Evolutionary conservation across 768 basidiomycete genomes (phyloP).

Genomic region (Baorangia bicolor): DNA sequence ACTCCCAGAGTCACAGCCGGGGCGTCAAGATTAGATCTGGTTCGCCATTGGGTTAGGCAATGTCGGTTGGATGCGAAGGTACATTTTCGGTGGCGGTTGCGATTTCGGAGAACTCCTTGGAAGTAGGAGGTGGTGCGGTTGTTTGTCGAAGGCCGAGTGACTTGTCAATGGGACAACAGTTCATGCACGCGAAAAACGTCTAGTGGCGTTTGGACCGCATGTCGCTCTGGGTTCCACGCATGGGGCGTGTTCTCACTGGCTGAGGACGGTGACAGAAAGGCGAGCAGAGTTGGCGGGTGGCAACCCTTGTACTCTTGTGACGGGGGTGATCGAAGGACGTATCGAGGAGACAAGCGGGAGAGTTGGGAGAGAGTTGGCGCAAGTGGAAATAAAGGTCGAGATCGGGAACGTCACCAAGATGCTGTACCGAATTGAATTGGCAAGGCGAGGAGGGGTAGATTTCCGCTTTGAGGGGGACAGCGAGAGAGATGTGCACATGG

Average conservation of each 20-base stretch:
- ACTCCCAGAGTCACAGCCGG: slow-evolving; percentile 16
- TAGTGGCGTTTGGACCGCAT: slow-evolving; percentile 30
- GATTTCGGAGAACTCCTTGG: slow-evolving; percentile 5
- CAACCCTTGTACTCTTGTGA: background rate
- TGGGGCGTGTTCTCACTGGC: slow-evolving; percentile 6
- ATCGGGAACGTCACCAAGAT: slow-evolving; percentile 1
- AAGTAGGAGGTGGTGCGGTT: background rate
- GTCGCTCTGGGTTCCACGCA: slow-evolving; percentile 7
- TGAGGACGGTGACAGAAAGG: background rate
- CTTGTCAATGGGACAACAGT: slow-evolving; percentile 13
- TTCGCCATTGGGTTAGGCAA: background rate
- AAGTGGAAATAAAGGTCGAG: background rate
- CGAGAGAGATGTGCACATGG: slow-evolving; percentile 6
- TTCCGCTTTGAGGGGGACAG: background rate
- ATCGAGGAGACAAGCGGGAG: background rate
- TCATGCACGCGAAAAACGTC: slow-evolving; percentile 30
- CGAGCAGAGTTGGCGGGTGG: background rate
- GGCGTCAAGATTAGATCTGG: slow-evolving; percentile 28
- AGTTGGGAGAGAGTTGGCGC: background rate
- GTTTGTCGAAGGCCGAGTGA: slow-evolving; percentile 6
- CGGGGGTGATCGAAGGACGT: background rate
- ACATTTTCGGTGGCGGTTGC: slow-evolving; percentile 1
- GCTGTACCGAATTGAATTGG: slow-evolving; percentile 1
- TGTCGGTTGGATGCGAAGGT: background rate
- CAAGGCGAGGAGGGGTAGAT: background rate